phyloP scores from a whole-genome alignment of 108 stramenopile species.

The Pinguiococcus pyrenoidosus region DNA sequence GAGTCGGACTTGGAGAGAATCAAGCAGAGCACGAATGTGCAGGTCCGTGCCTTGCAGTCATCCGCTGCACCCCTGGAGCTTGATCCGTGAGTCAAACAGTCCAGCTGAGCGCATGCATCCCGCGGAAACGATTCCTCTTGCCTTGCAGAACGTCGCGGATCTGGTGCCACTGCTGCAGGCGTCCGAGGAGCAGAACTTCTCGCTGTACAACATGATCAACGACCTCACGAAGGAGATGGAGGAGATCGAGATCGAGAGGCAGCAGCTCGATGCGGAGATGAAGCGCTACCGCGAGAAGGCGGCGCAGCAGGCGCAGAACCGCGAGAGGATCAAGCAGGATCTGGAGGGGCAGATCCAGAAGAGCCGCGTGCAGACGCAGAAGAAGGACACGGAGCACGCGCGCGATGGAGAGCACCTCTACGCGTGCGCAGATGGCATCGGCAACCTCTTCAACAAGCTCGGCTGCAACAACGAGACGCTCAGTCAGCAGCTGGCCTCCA shows the following conservation, averaged over 20 bases:
- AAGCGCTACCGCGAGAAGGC: not conserved
- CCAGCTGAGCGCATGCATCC: no score
- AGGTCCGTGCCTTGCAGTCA: no score
- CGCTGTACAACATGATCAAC: not conserved
- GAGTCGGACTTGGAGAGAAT: no score
- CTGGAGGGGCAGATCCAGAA: not conserved
- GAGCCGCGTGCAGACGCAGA: not conserved
- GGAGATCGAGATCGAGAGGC: not conserved
- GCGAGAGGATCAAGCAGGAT: not conserved
- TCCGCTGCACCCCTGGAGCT: no score
- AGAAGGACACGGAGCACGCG: not conserved
- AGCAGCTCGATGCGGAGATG: not conserved
- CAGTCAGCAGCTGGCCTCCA: constrained; percentile 8
- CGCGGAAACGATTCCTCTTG: no score
- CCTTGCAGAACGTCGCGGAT: not conserved
- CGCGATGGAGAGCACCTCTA: not conserved
- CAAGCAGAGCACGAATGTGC: no score
- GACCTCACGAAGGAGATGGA: not conserved
- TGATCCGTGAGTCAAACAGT: not conserved
- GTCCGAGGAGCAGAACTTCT: not conserved
- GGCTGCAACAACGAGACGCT: constrained; percentile 2
- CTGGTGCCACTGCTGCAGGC: not conserved
- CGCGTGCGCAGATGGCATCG: not conserved
- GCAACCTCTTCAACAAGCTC: not conserved
- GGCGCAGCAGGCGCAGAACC: not conserved